Evolutionary conservation across 306 rosid species (phyloP), one percentile per base, ranked within the genome.

Genomic region (Herpetospermum pedunculosum): DNA sequence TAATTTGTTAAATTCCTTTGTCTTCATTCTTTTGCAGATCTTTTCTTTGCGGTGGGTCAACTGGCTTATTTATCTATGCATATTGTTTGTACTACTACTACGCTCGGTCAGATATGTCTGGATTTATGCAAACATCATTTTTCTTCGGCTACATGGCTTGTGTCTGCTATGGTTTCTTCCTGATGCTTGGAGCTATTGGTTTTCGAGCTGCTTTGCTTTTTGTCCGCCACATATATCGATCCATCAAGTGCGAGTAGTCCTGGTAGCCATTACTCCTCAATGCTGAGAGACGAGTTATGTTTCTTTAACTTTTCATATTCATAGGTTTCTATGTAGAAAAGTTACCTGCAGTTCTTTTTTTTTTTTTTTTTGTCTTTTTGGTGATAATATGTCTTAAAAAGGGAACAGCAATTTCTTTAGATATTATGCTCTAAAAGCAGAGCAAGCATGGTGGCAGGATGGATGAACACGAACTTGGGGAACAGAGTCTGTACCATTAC

Each of bases 111-210:
- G 89, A 88, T 35, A 85, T 85, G 92, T 88, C 92, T 0, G 92
- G 88, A 19, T 85, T 85, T 54, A 83, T 88, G 92, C 92, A 87
- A 80, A 83, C 89, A 13, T 85, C 92, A 0, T 88, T 88, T 77
- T 88, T 88, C 88, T 85, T 88, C 11, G 92, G 92, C 7, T 88
- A 85, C 89, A 88, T 88, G 92, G 89, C 89, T 41, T 83, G 89
- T 73, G 81, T 88, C 75, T 83, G 92, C 87, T 88, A 85, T 65
- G 92, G 89, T 58, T 83, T 88, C 88, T 88, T 85, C 85, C 85
- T 88, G 73, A 88, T 88, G 92, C 89, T 88, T 32, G 92, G 92
- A 71, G 73, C 81, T 14, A 86, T 88, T n/a, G 89, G 92, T 5
- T 88, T 85, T 79, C 86, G 89, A n/a, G 92, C 92, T 8, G 86